Evolutionary conservation across 2,329 filamentous ascomycete species (phyloP).

Genomic region (Aspergillus brasiliensis): DNA sequence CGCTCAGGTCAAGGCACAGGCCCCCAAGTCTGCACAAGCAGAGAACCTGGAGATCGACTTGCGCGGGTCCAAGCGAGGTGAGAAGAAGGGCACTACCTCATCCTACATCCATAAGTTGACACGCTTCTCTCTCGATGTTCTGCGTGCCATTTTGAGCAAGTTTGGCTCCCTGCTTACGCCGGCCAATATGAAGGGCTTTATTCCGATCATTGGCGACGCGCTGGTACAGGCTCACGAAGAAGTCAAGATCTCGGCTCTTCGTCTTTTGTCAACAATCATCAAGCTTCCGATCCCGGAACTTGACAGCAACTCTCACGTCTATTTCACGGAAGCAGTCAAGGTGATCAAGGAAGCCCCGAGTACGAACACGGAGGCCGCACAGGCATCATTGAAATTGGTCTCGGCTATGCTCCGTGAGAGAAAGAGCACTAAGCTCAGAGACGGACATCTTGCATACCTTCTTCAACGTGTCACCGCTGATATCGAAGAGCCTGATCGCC

Average conservation of each 20-base stretch:
- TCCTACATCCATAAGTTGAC: conserved; percentile 86
- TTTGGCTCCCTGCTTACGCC: conserved; percentile 78
- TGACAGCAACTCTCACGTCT: conserved; percentile 72
- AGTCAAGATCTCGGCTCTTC: conserved; percentile 83
- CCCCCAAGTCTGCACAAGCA: conserved; percentile 31
- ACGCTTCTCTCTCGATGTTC: conserved; percentile 82
- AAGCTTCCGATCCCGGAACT: conserved; percentile 75
- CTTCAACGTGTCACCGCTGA: conserved; percentile 82
- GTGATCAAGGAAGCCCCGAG: conserved; percentile 74
- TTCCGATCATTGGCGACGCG: conserved; percentile 86
- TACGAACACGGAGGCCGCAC: conserved; percentile 80
- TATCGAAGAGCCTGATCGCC: conserved; percentile 86
- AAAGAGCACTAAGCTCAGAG: conserved; percentile 72
- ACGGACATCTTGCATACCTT: conserved; percentile 79
- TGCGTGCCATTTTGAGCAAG: conserved; percentile 83
- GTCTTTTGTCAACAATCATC: conserved; percentile 80
- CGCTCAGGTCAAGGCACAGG: conserved; percentile 42
- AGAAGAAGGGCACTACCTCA: conserved; percentile 70
- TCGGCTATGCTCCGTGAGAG: conserved; percentile 82
- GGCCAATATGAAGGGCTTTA: conserved; percentile 77
- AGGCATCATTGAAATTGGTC: conserved; percentile 85
- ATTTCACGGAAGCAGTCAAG: conserved; percentile 81
- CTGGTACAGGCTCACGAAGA: conserved; percentile 85
- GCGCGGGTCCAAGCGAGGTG: conserved; percentile 73
- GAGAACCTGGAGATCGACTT: conserved; percentile 74